Evolutionary conservation across 208 protist species (phyloP), one percentile per base, ranked within the genome.

Genomic region (Balamuthia mandrillaris): DNA sequence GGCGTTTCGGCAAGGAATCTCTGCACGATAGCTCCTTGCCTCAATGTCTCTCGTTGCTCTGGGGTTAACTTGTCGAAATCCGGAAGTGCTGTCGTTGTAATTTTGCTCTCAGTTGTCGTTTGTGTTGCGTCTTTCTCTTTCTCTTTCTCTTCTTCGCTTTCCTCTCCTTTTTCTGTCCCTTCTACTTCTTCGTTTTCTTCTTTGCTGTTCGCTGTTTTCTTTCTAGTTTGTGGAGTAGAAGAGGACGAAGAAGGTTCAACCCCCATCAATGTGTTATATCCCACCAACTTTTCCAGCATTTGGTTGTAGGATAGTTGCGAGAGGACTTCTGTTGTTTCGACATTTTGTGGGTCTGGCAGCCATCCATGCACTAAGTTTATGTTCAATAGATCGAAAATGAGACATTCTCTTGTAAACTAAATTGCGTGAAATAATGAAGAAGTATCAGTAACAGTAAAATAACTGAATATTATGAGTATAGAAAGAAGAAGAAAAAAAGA

Each of bases 291-390:
- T 31, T 79, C 70, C 49, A 58, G 24, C 16, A 79, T 24, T 24
- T 56, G 70, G 42, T 79, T 29, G 70, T 79, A 79, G 3, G 70
- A 79, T 18, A 58, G 35, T 14, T 58, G 33, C 3, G 70, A 72
- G 29, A 79, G 27, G 3, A 79, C 31, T 4, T 7, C n/a, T 14
- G 14, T 39, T n/a, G 70, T 7, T 4, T 72, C 47, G n/a, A n/a
- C n/a, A 58, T 79, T 47, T 18, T 79, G 70, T 3, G 70, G 70
- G 42, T 79, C 70, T 4, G 58, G 44, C 29, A 79, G 37, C 70
- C 70, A 79, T 16, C 70, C 70, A 35, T 79, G 70, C 29, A 70
- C 61, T 27, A 79, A 31, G 42, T 79, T 79, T n/a, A 79, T 52
- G 27, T 79, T 79, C 12, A 79, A 35, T 1, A 79, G 29, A 31